Evolutionary conservation across 75 land plant species (phyloP).

Genomic region (Picea glauca): DNA sequence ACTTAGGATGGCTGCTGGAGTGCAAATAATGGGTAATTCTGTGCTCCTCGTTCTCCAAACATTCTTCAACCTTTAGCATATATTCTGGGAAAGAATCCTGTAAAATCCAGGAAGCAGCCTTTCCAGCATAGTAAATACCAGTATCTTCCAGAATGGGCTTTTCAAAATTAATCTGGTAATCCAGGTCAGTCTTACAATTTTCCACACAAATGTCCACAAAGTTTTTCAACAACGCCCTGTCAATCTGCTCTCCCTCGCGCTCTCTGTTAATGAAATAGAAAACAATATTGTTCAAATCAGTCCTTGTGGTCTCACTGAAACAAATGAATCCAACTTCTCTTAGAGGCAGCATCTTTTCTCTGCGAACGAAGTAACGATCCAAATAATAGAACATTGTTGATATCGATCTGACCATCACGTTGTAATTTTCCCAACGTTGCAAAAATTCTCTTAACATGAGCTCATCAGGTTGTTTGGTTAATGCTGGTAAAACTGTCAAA

Average conservation of each 20-base stretch:
- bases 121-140: slow-evolving; percentile 69
- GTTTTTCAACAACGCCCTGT: too few relatives aligned
- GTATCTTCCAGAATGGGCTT: slow-evolving; percentile 39
- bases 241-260: too few relatives aligned
- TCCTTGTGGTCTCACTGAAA: slow-evolving; percentile 51
- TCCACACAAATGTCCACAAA: too few relatives aligned
- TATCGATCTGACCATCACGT: slow-evolving; percentile 87
- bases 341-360: slow-evolving; percentile 9
- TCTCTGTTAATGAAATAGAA: too few relatives aligned
- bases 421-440: slow-evolving; percentile 85
- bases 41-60: slow-evolving; percentile 73
- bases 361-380: slow-evolving; percentile 71
- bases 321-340: slow-evolving; percentile 77
- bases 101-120: slow-evolving; percentile 81
- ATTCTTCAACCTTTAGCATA: slow-evolving; percentile 89
- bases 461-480: slow-evolving; percentile 75
- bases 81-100: slow-evolving; percentile 93
- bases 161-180: too few relatives aligned
- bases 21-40: slow-evolving; percentile 75
- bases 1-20: slow-evolving; percentile 72
- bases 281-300: too few relatives aligned
- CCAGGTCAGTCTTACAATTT: too few relatives aligned
- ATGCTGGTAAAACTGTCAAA: slow-evolving; percentile 35
- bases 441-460: slow-evolving; percentile 91
- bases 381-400: slow-evolving; percentile 83